These are phyloP conservation scores for Dothideomycetidae sp. DNA, from an alignment of 2,329 filamentous ascomycete species.

Conservation along the genomic window DNA sequence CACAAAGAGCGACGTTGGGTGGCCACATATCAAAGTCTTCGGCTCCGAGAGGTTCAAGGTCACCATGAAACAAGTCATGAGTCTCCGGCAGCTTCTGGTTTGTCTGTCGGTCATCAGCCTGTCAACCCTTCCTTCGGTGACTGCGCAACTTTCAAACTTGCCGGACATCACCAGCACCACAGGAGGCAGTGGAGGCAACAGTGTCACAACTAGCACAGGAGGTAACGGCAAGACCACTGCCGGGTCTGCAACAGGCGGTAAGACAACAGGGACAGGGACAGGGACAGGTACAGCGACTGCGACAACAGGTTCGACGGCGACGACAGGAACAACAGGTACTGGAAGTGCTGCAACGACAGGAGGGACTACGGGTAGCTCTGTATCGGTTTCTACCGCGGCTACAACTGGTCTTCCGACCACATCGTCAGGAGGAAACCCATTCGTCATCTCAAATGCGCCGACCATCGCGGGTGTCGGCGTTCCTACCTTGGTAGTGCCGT, in stretches of 20 bases:
- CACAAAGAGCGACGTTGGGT: no score
- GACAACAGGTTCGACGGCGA: slow-evolving; percentile 17
- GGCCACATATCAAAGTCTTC: no score
- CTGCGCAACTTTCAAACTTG: slow-evolving; percentile 6
- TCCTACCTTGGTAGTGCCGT: slow-evolving; percentile 63
- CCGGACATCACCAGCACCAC: slow-evolving; percentile 6
- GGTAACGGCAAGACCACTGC: slow-evolving; percentile 1
- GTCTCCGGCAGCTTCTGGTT: slow-evolving; percentile 8
- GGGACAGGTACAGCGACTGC: slow-evolving; percentile 16
- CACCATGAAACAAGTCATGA: slow-evolving; percentile 3
- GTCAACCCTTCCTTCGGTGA: slow-evolving; percentile 1
- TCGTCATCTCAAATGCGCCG: slow-evolving; percentile 34
- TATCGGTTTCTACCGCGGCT: no score
- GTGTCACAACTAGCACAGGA: slow-evolving; percentile 2
- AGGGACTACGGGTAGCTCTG: no score
- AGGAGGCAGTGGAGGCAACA: slow-evolving; percentile 4
- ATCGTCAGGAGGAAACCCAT: no score
- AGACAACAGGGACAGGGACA: slow-evolving; percentile 10
- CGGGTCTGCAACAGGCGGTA: neutral
- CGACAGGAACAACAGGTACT: no score
- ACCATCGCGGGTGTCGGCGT: slow-evolving; percentile 43
- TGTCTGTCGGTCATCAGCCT: slow-evolving; percentile 4
- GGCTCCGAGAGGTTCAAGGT: no score
- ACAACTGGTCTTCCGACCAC: no score
- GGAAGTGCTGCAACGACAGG: no score